Conservation (phyloP, 305 asterid genomes). For the Solanum hybrid region DNA sequence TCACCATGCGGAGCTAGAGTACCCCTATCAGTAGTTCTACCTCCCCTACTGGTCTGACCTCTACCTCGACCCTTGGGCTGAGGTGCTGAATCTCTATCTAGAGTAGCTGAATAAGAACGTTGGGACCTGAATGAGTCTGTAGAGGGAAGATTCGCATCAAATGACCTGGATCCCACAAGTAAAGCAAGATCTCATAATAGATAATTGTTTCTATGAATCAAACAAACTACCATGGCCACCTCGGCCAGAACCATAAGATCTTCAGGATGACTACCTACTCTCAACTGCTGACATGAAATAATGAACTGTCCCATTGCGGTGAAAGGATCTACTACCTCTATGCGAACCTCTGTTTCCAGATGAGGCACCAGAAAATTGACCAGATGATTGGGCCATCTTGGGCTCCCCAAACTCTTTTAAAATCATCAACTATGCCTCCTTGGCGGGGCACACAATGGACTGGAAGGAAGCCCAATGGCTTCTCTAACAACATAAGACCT, state of each 20-base stretch:
- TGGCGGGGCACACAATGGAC: background rate
- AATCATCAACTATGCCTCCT: background rate
- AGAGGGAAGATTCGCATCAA: background rate
- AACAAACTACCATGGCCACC: background rate
- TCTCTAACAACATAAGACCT: background rate
- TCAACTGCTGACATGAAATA: background rate
- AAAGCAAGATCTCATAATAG: background rate
- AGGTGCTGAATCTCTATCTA: background rate
- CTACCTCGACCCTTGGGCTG: background rate
- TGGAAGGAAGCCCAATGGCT: background rate
- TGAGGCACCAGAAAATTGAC: background rate
- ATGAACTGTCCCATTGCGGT: background rate
- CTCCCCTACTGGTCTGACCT: accelerated
- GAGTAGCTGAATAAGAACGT: background rate
- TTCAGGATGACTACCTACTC: background rate
- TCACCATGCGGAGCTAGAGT: background rate
- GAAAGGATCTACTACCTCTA: background rate
- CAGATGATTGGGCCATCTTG: background rate
- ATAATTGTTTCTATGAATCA: no score
- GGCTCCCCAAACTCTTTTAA: background rate
- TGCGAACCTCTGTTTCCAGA: background rate
- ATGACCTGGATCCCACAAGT: background rate
- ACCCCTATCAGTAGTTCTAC: background rate
- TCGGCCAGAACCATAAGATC: background rate
- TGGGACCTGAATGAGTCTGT: background rate